A percentile compares a stretch with the other conserved stretches of the same genome.
Conservation (phyloP, 129 eudicot species). For the Gnaphalium uliginosum region DNA sequence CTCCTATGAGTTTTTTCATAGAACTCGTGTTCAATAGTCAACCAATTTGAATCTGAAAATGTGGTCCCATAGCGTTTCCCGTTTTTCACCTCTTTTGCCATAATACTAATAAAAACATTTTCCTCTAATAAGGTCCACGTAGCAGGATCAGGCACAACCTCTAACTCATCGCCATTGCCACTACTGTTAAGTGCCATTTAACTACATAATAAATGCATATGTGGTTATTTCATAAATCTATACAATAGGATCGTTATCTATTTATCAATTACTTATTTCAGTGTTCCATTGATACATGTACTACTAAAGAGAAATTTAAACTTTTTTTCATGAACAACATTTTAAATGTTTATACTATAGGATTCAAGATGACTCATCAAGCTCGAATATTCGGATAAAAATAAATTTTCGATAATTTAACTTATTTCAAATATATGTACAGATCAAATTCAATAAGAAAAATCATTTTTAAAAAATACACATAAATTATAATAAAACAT, state of each 20-base stretch:
- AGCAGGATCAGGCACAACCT: conserved; percentile 34
- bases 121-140: conserved; percentile 37
- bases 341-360: background rate
- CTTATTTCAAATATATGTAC: too few relatives aligned
- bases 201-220: background rate
- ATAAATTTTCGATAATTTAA: too few relatives aligned
- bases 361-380: background rate
- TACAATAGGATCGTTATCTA: background rate
- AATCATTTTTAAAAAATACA: too few relatives aligned
- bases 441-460: too few relatives aligned
- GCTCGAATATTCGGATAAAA: too few relatives aligned
- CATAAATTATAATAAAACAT: background rate
- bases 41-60: conserved; percentile 36
- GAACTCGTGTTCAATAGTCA: conserved; percentile 29
- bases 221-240: background rate
- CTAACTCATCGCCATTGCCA: conserved; percentile 27
- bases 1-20: conserved; percentile 30
- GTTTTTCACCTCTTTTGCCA: conserved; percentile 35
- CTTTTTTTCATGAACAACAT: background rate
- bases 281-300: background rate
- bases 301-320: background rate
- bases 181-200: conserved; percentile 19
- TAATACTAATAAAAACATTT: conserved; percentile 29
- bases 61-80: conserved; percentile 31
- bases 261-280: background rate